phyloP scores from a whole-genome alignment of 306 rosid genomes.

The Alnus rubra region DNA sequence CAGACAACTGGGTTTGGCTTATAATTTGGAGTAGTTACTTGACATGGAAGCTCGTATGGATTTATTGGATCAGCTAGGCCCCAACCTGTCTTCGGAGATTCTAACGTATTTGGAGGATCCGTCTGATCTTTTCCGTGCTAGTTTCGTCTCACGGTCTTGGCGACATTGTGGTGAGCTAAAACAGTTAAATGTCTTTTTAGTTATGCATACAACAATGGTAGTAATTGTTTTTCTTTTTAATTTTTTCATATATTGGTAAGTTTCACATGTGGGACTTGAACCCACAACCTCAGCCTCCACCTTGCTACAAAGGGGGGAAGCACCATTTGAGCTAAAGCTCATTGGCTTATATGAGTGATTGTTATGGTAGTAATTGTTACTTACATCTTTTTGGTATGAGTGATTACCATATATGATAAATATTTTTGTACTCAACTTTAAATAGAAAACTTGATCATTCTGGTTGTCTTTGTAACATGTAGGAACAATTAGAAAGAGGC shows the following conservation, averaged over 20 bases:
- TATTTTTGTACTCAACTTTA: neutral
- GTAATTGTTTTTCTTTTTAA: neutral
- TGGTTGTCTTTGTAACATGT: neutral
- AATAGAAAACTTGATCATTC: neutral
- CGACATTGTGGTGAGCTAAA: constrained; percentile 61
- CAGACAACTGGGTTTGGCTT: constrained; percentile 16
- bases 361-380: neutral
- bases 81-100: constrained; percentile 51
- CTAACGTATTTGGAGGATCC: constrained; percentile 64
- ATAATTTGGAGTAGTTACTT: constrained; percentile 10
- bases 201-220: neutral
- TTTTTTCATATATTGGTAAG: too few species aligned
- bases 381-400: neutral
- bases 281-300: too few species aligned
- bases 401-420: neutral
- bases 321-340: too few species aligned
- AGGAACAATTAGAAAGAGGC: neutral
- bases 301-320: too few species aligned
- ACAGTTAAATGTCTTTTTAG: neutral
- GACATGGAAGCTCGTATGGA: constrained; percentile 48
- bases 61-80: constrained; percentile 54
- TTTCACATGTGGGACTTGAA: too few species aligned
- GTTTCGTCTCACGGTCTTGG: constrained; percentile 71
- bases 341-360: too few species aligned
- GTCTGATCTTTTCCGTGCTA: constrained; percentile 53